Conservation (phyloP, 768 basidiomycete genomes). For the Tylopilus vinaceipallidus region DNA sequence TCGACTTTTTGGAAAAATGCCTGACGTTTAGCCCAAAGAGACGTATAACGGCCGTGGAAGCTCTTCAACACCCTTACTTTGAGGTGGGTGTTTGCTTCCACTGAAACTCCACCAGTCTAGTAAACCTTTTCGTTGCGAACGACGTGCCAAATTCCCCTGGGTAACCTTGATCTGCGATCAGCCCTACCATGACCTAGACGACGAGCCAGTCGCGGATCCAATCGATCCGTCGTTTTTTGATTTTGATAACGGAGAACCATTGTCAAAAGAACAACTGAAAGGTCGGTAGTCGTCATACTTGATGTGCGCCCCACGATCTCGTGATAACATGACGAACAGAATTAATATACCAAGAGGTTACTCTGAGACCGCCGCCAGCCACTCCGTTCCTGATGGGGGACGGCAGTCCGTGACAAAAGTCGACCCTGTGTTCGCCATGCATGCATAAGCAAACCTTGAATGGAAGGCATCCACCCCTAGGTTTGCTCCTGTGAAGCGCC, state of each 20-base stretch:
- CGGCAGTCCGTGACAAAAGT: conserved; percentile 4
- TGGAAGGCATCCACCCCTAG: no score
- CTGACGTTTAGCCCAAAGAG: conserved; percentile 85
- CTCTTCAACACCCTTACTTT: conserved; percentile 86
- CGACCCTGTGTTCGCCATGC: not conserved
- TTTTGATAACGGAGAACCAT: conserved; percentile 67
- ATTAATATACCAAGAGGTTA: conserved; percentile 53
- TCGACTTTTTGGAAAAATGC: conserved; percentile 77
- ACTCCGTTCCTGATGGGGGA: conserved; percentile 20
- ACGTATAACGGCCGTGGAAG: conserved; percentile 85
- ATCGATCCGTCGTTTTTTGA: conserved; percentile 80
- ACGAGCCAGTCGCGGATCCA: conserved; percentile 80
- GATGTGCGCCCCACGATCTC: not conserved
- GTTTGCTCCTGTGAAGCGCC: no score
- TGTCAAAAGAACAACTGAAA: conserved; percentile 70
- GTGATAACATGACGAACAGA: conserved; percentile 13
- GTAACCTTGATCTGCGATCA: conserved; percentile 22
- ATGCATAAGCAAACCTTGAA: no score
- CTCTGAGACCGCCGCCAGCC: conserved; percentile 16
- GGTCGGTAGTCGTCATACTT: conserved; percentile 35
- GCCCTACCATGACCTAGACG: conserved; percentile 87
- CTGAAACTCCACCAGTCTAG: not conserved
- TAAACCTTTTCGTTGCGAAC: not conserved
- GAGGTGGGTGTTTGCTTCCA: conserved; percentile 45
- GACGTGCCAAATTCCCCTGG: not conserved